These are phyloP conservation scores for Arthrocladium fulminans DNA, from an alignment of 2,329 filamentous ascomycete genomes.

Conservation along the genomic window DNA sequence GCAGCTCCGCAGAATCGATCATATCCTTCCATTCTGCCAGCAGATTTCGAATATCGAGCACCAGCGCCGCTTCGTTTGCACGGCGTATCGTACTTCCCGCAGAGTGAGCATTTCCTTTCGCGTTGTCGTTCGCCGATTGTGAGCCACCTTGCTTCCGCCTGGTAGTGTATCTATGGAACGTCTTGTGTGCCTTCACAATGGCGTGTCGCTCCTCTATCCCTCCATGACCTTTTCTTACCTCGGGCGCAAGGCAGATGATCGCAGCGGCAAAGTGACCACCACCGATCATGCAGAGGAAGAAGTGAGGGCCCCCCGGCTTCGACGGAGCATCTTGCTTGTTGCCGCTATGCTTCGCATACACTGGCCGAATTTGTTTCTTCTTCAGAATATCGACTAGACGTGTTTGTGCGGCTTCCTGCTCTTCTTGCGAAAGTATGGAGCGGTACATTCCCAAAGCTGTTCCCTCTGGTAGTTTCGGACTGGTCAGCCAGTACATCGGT, in stretches of 20 bases:
- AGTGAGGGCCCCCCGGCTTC: slow-evolving; percentile 64
- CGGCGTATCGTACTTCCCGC: slow-evolving; percentile 81
- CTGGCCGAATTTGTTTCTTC: slow-evolving; percentile 67
- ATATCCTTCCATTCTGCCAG: slow-evolving; percentile 75
- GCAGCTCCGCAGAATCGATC: slow-evolving; percentile 71
- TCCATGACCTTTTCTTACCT: slow-evolving; percentile 58
- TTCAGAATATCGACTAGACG: slow-evolving; percentile 59
- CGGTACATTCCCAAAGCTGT: slow-evolving; percentile 79
- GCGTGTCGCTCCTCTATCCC: slow-evolving; percentile 75
- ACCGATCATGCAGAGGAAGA: slow-evolving; percentile 97
- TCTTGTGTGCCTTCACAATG: slow-evolving; percentile 87
- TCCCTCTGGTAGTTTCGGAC: slow-evolving; percentile 63
- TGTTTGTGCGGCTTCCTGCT: slow-evolving; percentile 54
- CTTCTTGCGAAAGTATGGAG: slow-evolving; percentile 64
- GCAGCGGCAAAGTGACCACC: slow-evolving; percentile 96
- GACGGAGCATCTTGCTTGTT: slow-evolving; percentile 46
- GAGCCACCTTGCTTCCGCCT: slow-evolving; percentile 91
- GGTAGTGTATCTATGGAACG: slow-evolving; percentile 95
- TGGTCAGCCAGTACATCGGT: slow-evolving; percentile 78
- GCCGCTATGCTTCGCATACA: slow-evolving; percentile 32
- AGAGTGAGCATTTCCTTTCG: slow-evolving; percentile 90
- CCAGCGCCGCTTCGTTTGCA: slow-evolving; percentile 86
- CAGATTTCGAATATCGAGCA: slow-evolving; percentile 76
- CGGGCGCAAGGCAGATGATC: slow-evolving; percentile 80
- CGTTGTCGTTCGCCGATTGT: slow-evolving; percentile 85